These are phyloP conservation scores for Aspergillus neotritici DNA, from an alignment of 2,329 filamentous ascomycete genomes.

Conservation along the genomic window DNA sequence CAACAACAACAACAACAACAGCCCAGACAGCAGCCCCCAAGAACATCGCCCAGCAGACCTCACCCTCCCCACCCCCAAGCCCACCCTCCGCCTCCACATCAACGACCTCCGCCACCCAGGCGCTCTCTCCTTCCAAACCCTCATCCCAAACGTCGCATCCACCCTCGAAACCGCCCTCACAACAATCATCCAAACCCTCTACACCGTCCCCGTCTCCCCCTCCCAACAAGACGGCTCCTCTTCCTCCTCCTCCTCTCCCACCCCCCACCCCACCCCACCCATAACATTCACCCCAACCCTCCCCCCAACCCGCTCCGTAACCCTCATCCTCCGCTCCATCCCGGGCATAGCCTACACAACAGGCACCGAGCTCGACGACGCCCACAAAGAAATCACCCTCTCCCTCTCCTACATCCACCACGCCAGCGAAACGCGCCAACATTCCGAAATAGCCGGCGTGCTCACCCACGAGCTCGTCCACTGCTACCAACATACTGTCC, in stretches of 20 bases:
- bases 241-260: background rate
- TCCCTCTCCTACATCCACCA: constrained; percentile 65
- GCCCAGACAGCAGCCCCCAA: too few relatives aligned
- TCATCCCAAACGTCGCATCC: constrained; percentile 55
- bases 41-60: too few relatives aligned
- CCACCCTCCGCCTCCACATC: constrained; percentile 31
- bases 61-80: constrained; percentile 13
- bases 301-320: constrained; percentile 74
- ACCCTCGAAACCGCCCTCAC: constrained; percentile 59
- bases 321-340: constrained; percentile 73
- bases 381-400: constrained; percentile 92
- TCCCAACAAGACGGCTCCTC: background rate
- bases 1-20: too few relatives aligned
- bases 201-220: constrained; percentile 40
- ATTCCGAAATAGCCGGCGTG: constrained; percentile 73
- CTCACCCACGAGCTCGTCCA: constrained; percentile 91
- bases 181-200: constrained; percentile 68
- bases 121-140: constrained; percentile 59
- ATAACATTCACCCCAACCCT: constrained; percentile 34
- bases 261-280: constrained; percentile 4
- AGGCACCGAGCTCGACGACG: constrained; percentile 67
- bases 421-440: constrained; percentile 24
- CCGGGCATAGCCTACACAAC: constrained; percentile 84
- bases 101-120: constrained; percentile 51
- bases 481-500: constrained; percentile 78